Percentiles rank a stretch among this genome's conserved stretches.
phyloP scores from a whole-genome alignment of 2,329 filamentous ascomycete genomes.

The Pseudogymnoascus sp. region DNA sequence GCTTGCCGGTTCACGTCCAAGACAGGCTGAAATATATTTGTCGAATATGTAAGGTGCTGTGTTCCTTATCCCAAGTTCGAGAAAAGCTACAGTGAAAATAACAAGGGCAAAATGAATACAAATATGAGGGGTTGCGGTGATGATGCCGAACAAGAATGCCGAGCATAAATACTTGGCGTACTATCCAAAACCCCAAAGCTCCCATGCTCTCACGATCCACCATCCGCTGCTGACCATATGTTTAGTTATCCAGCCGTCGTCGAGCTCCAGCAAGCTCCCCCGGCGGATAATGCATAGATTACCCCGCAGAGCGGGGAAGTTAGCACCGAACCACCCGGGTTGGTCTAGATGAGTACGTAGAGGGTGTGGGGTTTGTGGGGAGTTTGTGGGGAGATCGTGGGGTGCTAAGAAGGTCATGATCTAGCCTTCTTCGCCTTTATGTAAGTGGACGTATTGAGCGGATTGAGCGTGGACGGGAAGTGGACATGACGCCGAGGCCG shows the following conservation, averaged over 20 bases:
- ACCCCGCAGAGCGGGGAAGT: background rate
- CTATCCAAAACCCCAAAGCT: background rate
- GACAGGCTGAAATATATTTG: background rate
- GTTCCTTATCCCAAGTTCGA: background rate
- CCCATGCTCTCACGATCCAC: background rate
- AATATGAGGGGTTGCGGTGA: background rate
- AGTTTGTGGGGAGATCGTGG: background rate
- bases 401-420: background rate
- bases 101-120: background rate
- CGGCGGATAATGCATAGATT: background rate
- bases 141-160: background rate
- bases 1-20: background rate
- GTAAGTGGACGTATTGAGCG: background rate
- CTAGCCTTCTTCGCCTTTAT: background rate
- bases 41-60: background rate
- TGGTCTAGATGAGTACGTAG: background rate
- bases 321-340: background rate
- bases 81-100: background rate
- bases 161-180: background rate
- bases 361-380: background rate
- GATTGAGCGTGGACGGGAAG: background rate
- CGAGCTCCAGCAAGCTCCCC: background rate
- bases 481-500: background rate
- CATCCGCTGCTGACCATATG: background rate
- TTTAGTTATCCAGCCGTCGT: background rate